Conservation (phyloP, 495 filamentous ascomycete species). For the Chaetomium cochliodes region DNA sequence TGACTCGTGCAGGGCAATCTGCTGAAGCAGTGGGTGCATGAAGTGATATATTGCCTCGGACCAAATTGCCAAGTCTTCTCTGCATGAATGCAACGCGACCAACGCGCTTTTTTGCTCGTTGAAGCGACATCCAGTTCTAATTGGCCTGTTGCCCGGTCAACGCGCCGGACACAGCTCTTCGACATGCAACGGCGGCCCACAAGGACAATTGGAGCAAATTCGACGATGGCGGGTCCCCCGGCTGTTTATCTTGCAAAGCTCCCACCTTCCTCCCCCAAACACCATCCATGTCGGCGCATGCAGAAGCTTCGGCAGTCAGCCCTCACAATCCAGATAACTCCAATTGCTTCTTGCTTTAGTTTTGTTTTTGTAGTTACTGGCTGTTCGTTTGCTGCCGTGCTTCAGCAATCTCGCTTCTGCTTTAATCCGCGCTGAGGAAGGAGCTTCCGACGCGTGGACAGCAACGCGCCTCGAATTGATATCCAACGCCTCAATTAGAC, state of each 20-base stretch:
- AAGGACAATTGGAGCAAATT: background rate
- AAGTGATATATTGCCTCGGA: background rate
- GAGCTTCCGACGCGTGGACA: slow-evolving; percentile 3
- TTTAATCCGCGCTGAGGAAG: background rate
- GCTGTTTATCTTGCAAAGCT: slow-evolving; percentile 5
- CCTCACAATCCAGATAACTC: background rate
- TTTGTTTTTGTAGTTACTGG: background rate
- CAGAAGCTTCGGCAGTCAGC: background rate
- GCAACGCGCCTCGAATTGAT: slow-evolving; percentile 9
- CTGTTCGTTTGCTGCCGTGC: background rate
- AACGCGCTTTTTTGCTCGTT: background rate
- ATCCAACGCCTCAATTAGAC: background rate
- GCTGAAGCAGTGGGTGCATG: too few relatives aligned
- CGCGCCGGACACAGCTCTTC: background rate
- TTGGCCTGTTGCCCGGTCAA: slow-evolving; percentile 12
- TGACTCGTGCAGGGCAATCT: too few relatives aligned
- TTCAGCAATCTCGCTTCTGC: slow-evolving; percentile 3
- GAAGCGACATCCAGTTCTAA: background rate
- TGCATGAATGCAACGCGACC: slow-evolving; percentile 7
- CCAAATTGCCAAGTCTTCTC: background rate
- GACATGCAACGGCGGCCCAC: background rate
- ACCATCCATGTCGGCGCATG: background rate
- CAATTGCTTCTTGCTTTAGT: slow-evolving; percentile 11
- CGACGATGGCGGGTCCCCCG: background rate
- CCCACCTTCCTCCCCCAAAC: background rate